Evolutionary conservation across 805 yeast genomes (phyloP), one percentile per base, ranked within the genome.

Genomic region (Candida vartiovaarae): DNA sequence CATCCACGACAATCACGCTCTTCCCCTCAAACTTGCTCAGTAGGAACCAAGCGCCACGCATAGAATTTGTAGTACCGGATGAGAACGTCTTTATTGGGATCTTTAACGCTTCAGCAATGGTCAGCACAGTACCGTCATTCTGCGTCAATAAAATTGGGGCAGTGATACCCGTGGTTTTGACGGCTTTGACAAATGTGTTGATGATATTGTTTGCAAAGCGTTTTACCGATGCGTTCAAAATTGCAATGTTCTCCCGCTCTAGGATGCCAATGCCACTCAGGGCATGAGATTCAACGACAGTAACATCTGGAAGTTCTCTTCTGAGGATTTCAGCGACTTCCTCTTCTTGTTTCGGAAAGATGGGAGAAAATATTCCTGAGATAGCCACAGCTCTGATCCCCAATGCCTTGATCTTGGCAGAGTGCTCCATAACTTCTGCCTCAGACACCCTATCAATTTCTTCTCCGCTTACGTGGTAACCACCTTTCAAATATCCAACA

Each of bases 41-140:
- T 6, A 72, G 56, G 50, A 71, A 69, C 0, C 74, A 63, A 2
- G 78, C 77, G 34, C 74, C 75, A 48, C 74, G 55, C 75, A 71
- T 70, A 4, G 74, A 70, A 48, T 71, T 70, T 6, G 75, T 72
- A 4, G 76, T 72, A 38, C 78, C 76, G 3, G 76, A 71, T 4
- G 75, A 67, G 50, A 72, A 72, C 0, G 77, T 71, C 42, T 68
- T 57, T 38, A 72, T 72, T 11, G 77, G 77, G 3, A 64, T 56
- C 9, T 52, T 50, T 32, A 65, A 46, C 0, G 75, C 76, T 38
- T 71, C 75, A 4, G 53, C 38, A 3, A 67, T 61, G 2, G 74
- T 59, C n/a, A 71, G 49, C 6, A 72, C 68, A 3, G 78, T 72
- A 6, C 77, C 78, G 48, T 73, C 77, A 51, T 73, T 73, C 52